These are phyloP conservation scores for Ascochyta clinopodiicola DNA, from an alignment of 2,329 filamentous ascomycete species.

Conservation along the genomic window DNA sequence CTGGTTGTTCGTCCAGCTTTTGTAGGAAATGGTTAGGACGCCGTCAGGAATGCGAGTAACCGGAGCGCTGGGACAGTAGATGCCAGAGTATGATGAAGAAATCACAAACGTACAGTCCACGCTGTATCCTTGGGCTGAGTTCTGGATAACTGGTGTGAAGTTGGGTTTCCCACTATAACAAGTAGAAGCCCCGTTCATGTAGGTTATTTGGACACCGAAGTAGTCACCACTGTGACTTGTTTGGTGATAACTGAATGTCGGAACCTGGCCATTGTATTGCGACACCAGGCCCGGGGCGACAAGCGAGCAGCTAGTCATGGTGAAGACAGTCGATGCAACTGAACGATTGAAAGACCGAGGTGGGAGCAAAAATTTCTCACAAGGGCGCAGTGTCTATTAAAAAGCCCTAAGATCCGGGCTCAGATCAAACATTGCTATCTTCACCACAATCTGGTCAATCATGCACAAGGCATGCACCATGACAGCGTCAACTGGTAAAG, in stretches of 20 bases:
- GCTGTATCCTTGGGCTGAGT: background rate
- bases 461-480: background rate
- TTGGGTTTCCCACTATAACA: background rate
- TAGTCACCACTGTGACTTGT: background rate
- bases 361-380: background rate
- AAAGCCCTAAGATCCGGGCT: background rate
- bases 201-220: constrained; percentile 11
- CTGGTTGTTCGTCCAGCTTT: background rate
- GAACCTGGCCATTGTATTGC: background rate
- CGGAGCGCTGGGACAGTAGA: background rate
- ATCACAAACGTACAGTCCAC: background rate
- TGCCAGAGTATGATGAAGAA: background rate
- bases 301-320: constrained; percentile 11
- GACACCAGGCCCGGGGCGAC: constrained; percentile 5
- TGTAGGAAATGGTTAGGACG: constrained; percentile 10
- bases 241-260: constrained; percentile 9
- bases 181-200: constrained; percentile 2
- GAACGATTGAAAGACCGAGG: background rate
- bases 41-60: constrained; percentile 11
- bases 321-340: background rate
- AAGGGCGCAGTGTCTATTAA: background rate
- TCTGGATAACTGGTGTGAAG: constrained; percentile 8
- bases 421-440: background rate
- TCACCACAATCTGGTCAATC: background rate
- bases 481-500: background rate